Base-by-base conservation (phyloP, 495 filamentous ascomycete species). In the Aspergillus cavernicola region DNA sequence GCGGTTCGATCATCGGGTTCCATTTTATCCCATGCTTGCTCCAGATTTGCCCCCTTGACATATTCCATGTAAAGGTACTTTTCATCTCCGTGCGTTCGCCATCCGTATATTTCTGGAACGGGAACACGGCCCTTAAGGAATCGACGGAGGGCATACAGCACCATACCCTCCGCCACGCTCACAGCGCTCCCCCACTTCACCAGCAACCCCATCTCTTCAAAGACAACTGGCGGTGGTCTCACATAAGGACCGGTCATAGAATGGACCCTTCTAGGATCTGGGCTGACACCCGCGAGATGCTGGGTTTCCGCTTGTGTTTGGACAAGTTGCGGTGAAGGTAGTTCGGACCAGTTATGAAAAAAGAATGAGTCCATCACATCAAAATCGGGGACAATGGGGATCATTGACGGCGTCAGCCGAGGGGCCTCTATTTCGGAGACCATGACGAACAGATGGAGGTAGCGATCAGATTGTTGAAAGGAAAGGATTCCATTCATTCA, bases 31-130 rank as follows among this genome's bases (percentile, higher is more conserved):
- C 50, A 53, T 16, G 23, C 50, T 22, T 35, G 39, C 38, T 43
- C 50, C 15, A 53, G 13, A 45, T n/a, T 36, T n/a, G 33, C 7
- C 2, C 28, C 50, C n/a, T 53, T 16, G 1, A 53, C 9, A 44
- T 53, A 41, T 18, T 53, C 39, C 29, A 65, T 64, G 39, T 63
- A 67, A 55, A 67, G 60, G 19, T 38, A 65, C 49, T 15, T 60
- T 40, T 56, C 41, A 10, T 55, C 42, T 36, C 55, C 55, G 18
- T 67, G 57, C 9, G 39, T 52, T 15, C 58, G 58, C 62, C 60
- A 67, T 16, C 59, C 66, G 26, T 61, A 68, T 19, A 66, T 44
- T 37, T 68, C 63, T 32, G 63, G 63, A 18, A 68, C 61, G 0
- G 61, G 63, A 18, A 68, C 50, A 39, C 44, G 13, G 24, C 44